Conservation (phyloP, 1,284 basidiomycete species). For the Ustilago bromivora region DNA sequence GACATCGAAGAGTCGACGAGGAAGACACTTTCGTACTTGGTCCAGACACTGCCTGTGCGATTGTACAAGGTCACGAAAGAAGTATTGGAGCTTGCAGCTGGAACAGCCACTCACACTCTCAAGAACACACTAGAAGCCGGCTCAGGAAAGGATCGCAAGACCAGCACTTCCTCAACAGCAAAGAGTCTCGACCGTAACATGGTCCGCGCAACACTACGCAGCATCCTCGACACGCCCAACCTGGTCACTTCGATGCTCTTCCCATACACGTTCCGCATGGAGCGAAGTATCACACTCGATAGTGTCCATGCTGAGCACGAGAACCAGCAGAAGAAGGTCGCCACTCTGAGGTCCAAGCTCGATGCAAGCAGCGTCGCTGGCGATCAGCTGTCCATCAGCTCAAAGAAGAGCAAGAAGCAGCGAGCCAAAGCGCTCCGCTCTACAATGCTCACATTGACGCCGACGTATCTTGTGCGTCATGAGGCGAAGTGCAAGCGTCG, state of each 20-base stretch:
- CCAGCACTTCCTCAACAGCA: constrained; percentile 13
- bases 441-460: constrained; percentile 34
- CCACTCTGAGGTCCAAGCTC: constrained; percentile 31
- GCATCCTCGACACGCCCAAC: constrained; percentile 50
- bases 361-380: constrained; percentile 25
- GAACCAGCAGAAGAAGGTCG: constrained; percentile 25
- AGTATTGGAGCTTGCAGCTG: constrained; percentile 41
- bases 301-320: constrained; percentile 25
- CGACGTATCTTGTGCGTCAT: constrained; percentile 49
- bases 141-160: constrained; percentile 4
- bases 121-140: constrained; percentile 28
- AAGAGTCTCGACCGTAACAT: constrained; percentile 29
- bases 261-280: constrained; percentile 42
- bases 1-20: constrained; percentile 53
- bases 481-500: constrained; percentile 57
- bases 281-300: constrained; percentile 35
- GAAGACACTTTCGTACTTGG: constrained; percentile 39
- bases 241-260: constrained; percentile 58
- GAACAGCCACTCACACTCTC: constrained; percentile 29
- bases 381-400: constrained; percentile 19
- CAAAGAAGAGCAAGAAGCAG: constrained; percentile 31
- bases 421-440: constrained; percentile 36
- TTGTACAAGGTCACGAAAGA: constrained; percentile 35
- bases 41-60: constrained; percentile 55
- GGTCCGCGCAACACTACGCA: constrained; percentile 32